phyloP scores from a whole-genome alignment of 148 eudicot species.

The Rhododendron ferrugineum region DNA sequence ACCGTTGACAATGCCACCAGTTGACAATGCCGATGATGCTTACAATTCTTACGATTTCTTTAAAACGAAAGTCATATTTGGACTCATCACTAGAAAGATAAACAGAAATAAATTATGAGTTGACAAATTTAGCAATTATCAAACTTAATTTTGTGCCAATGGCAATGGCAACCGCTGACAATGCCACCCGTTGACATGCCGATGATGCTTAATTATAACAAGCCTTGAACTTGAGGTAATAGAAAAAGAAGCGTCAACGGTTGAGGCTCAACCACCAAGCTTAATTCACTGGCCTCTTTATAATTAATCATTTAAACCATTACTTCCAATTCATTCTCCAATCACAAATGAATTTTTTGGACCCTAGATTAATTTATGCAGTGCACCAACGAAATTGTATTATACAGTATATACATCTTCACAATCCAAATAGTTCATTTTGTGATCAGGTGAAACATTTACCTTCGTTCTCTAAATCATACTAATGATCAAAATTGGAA shows the following conservation, averaged over 20 bases:
- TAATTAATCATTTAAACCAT: not conserved
- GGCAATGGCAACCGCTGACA: not conserved
- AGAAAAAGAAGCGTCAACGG: not conserved
- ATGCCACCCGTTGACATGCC: not conserved
- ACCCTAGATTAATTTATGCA: not conserved
- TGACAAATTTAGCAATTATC: not conserved
- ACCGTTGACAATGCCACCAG: not conserved
- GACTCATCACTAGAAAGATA: not conserved
- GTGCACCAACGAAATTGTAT: not conserved
- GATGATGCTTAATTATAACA: not conserved
- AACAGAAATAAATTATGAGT: not conserved
- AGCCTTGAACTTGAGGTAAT: not conserved
- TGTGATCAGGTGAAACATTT: not conserved
- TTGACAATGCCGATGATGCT: not conserved
- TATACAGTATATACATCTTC: not conserved
- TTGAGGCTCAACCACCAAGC: not conserved
- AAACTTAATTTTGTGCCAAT: not conserved
- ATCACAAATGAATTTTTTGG: not conserved
- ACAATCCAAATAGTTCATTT: not conserved
- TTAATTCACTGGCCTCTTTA: not conserved
- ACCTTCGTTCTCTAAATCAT: not conserved
- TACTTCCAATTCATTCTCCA: not conserved
- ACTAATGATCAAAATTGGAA: not conserved
- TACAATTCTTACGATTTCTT: not conserved
- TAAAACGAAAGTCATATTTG: not conserved